Percentiles rank a stretch among this genome's conserved stretches.
phyloP scores from a whole-genome alignment of 164 flowering plant genomes.

The Hamamelis virginiana region DNA sequence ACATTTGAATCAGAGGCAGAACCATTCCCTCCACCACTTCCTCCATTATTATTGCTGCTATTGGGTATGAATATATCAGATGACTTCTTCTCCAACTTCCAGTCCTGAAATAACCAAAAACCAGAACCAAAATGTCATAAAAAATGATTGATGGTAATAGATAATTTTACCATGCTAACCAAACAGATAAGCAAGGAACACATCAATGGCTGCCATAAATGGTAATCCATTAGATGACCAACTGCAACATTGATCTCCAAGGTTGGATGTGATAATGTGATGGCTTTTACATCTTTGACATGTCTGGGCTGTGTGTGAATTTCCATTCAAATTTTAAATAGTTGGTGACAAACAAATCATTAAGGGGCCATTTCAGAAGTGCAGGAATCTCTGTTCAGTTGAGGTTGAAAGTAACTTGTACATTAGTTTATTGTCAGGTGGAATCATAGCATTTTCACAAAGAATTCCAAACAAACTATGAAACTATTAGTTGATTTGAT shows the following conservation, averaged over 20 bases:
- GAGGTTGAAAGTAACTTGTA: background rate
- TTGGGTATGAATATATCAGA: conserved; percentile 58
- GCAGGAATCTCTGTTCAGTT: background rate
- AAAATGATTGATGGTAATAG: background rate
- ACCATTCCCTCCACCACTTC: conserved; percentile 29
- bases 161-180: background rate
- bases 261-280: too few relatives aligned
- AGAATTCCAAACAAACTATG: background rate
- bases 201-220: background rate
- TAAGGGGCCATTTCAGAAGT: background rate
- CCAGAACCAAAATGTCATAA: background rate
- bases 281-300: too few relatives aligned
- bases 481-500: background rate
- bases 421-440: background rate
- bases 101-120: conserved; percentile 44
- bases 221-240: too few relatives aligned
- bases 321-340: too few relatives aligned
- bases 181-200: background rate
- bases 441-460: background rate
- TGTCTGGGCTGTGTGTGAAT: too few relatives aligned
- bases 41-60: conserved; percentile 26
- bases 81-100: conserved; percentile 87
- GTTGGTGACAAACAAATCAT: too few relatives aligned
- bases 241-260: too few relatives aligned
- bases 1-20: conserved; percentile 35